These are phyloP conservation scores for Abortiporus biennis DNA, from an alignment of 1,284 basidiomycete genomes.

Conservation along the genomic window DNA sequence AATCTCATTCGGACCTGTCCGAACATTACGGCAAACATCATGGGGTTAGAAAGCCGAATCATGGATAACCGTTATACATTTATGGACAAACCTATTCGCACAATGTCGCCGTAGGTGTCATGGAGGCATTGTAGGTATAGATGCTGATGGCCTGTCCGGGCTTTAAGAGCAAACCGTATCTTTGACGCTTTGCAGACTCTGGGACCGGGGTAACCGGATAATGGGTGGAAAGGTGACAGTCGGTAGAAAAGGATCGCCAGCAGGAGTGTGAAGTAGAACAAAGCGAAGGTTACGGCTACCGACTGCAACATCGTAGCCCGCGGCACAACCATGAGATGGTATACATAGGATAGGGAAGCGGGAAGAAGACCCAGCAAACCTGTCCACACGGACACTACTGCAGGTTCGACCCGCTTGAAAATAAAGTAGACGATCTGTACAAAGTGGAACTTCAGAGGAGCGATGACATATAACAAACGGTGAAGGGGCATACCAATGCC, in stretches of 20 bases:
- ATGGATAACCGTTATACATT: not conserved
- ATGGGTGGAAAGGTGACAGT: slow-evolving; percentile 3
- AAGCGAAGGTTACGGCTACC: no score
- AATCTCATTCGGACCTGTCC: slow-evolving; percentile 14
- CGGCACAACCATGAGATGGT: no score
- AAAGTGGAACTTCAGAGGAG: no score
- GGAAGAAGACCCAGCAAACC: slow-evolving; percentile 5
- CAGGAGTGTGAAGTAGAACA: not conserved
- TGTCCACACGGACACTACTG: not conserved
- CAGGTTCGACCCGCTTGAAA: slow-evolving; percentile 11
- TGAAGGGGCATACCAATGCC: not conserved
- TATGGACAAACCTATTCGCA: not conserved
- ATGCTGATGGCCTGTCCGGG: not conserved
- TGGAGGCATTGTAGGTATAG: not conserved
- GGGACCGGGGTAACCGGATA: not conserved
- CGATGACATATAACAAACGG: not conserved
- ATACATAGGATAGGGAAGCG: slow-evolving; percentile 1
- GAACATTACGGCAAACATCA: no score
- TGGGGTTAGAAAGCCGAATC: no score
- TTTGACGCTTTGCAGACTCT: not conserved
- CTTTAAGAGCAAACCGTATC: not conserved
- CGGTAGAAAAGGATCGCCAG: not conserved
- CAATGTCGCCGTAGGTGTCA: slow-evolving; percentile 2
- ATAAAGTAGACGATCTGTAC: slow-evolving; percentile 8
- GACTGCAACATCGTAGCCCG: no score